phyloP scores from a whole-genome alignment of 352 stramenopile species.

The Albugo candida region DNA sequence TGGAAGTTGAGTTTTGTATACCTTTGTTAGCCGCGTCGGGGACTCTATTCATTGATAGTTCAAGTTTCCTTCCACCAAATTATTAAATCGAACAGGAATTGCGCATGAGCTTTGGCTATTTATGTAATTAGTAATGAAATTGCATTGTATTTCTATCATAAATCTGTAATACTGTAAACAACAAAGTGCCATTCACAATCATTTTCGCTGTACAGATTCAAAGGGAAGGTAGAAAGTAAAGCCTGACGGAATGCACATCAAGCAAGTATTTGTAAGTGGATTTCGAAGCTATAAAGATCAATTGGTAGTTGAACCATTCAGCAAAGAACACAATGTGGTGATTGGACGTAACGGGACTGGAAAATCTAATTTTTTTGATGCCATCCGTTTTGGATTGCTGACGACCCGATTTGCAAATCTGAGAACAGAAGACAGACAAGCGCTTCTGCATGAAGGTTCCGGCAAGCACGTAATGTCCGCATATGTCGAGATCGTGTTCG shows the following conservation, averaged over 20 bases:
- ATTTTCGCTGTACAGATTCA: too few species aligned
- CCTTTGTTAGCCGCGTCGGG: too few species aligned
- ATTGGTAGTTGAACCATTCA: slow-evolving; percentile 80
- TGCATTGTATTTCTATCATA: too few species aligned
- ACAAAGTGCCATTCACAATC: too few species aligned
- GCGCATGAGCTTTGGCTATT: too few species aligned
- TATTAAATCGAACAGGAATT: too few species aligned
- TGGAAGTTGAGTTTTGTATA: too few species aligned
- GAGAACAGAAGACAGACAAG: slow-evolving; percentile 80
- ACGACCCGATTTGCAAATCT: slow-evolving; percentile 85
- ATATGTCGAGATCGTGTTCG: slow-evolving; percentile 99
- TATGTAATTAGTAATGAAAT: too few species aligned
- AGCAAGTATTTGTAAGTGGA: slow-evolving; percentile 87
- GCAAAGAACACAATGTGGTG: slow-evolving; percentile 91
- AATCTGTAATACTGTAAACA: too few species aligned
- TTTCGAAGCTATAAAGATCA: slow-evolving; percentile 92
- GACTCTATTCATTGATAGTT: too few species aligned
- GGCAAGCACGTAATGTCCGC: slow-evolving; percentile 91
- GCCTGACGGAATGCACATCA: slow-evolving; percentile 83
- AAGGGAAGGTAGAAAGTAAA: too few species aligned
- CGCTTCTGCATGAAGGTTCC: slow-evolving; percentile 90
- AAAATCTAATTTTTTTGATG: slow-evolving; percentile 99
- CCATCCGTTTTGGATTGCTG: slow-evolving; percentile 97
- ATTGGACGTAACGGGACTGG: slow-evolving; percentile 95
- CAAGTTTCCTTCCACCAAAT: too few species aligned